Evolutionary conservation across 108 stramenopile species (phyloP).

Genomic region (Cyclotella atomus): DNA sequence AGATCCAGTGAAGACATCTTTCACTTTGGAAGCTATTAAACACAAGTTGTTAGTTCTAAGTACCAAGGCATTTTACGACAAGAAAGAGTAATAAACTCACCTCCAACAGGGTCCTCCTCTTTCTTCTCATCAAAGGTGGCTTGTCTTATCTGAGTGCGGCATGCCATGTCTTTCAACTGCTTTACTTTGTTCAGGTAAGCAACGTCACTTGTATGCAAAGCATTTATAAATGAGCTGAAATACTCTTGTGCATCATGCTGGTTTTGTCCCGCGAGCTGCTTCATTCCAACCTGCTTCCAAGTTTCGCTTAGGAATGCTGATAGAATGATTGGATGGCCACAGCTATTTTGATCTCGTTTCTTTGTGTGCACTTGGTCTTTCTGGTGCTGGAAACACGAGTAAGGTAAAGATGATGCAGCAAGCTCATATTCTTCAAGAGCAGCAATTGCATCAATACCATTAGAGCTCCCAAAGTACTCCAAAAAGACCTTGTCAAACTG

Average conservation of each 20-base stretch:
- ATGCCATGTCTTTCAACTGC: constrained; percentile 12
- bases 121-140: not conserved
- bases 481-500: constrained; percentile 77
- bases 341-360: constrained; percentile 6
- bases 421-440: constrained; percentile 30
- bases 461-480: constrained; percentile 67
- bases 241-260: constrained; percentile 94
- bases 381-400: constrained; percentile 14
- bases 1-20: constrained; percentile 73
- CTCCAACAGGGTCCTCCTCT: not conserved
- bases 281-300: constrained; percentile 78
- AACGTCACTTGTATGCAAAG: constrained; percentile 44
- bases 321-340: constrained; percentile 82
- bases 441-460: constrained; percentile 60
- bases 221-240: constrained; percentile 82
- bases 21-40: constrained; percentile 59
- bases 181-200: constrained; percentile 18
- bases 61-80: not conserved
- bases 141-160: constrained; percentile 12
- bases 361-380: constrained; percentile 4
- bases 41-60: no score
- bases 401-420: not conserved
- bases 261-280: constrained; percentile 86
- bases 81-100: not conserved
- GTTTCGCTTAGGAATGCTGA: constrained; percentile 81